These are phyloP conservation scores for Plasmodium reichenowi DNA, from an alignment of 169 alveolate species.

Conservation along the genomic window DNA sequence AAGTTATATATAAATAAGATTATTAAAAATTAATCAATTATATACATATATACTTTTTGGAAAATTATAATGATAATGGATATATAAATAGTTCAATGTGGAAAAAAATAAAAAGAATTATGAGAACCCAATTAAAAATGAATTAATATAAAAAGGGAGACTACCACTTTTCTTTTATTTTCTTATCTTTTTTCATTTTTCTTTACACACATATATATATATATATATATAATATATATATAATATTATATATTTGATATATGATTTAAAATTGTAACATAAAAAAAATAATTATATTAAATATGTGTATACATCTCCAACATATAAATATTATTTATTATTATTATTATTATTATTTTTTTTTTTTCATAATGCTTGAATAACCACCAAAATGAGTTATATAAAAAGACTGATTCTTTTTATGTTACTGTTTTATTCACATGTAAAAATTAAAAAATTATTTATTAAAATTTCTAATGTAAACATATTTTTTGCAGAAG, in stretches of 20 bases:
- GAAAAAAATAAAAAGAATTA: not conserved
- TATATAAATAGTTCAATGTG: constrained; percentile 2
- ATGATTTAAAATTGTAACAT: too few species aligned
- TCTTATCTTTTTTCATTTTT: not conserved
- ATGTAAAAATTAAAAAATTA: constrained; percentile 25
- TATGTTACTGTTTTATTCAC: constrained; percentile 22
- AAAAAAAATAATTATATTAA: too few species aligned
- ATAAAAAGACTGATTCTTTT: constrained; percentile 42
- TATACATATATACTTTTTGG: too few species aligned
- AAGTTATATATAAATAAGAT: not conserved
- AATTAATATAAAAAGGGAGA: not conserved
- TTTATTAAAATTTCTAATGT: constrained; percentile 5
- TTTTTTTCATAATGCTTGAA: constrained; percentile 23
- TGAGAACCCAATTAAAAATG: not conserved
- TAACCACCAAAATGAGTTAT: constrained; percentile 19
- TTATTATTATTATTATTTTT: not conserved
- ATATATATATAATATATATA: not conserved
- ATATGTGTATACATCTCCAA: not conserved
- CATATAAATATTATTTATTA: not conserved
- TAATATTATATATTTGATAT: too few species aligned
- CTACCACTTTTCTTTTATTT: too few species aligned
- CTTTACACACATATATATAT: not conserved
- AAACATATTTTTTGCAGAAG: constrained; percentile 16
- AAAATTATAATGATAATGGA: not conserved
- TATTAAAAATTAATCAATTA: not conserved